Percentiles rank a stretch among this genome's conserved stretches.
Conservation (phyloP, 2,329 filamentous ascomycete species). For the Penicillium capsulatum region DNA sequence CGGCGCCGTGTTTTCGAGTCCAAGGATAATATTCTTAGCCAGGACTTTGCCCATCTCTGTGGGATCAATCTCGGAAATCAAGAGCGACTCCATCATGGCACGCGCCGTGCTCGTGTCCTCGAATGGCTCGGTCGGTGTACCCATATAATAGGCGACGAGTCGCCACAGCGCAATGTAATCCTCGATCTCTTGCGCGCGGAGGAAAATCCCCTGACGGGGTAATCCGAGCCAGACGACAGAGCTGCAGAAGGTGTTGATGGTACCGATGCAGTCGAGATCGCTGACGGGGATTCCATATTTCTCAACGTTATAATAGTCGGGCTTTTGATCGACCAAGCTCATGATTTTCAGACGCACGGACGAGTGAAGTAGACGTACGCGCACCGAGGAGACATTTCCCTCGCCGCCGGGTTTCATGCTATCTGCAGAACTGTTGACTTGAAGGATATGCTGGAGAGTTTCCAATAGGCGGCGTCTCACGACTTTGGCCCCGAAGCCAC, state of each 20-base stretch:
- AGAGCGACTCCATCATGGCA: conserved; percentile 62
- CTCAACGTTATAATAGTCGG: conserved; percentile 59
- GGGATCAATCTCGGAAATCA: conserved; percentile 63
- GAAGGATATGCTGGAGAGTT: conserved; percentile 70
- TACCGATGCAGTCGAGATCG: conserved; percentile 69
- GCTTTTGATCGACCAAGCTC: conserved; percentile 52
- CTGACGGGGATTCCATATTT: conserved; percentile 66
- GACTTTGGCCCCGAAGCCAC: conserved; percentile 66
- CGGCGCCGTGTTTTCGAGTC: conserved; percentile 63
- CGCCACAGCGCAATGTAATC: conserved; percentile 76
- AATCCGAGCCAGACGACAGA: conserved; percentile 64
- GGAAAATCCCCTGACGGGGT: conserved; percentile 67
- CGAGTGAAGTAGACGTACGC: conserved; percentile 66
- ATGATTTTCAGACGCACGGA: conserved; percentile 63
- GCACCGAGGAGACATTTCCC: conserved; percentile 61
- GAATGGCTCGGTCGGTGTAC: conserved; percentile 62
- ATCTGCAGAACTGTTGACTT: conserved; percentile 62
- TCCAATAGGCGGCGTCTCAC: conserved; percentile 64
- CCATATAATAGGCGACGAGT: conserved; percentile 67
- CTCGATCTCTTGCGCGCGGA: conserved; percentile 57
- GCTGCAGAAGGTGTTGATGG: conserved; percentile 66
- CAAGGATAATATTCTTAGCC: conserved; percentile 70
- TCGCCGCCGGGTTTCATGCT: conserved; percentile 65
- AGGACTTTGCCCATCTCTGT: conserved; percentile 60
- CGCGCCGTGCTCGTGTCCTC: conserved; percentile 54